Evolutionary conservation across 257 asterid species (phyloP).

Genomic region (Solanum neorickii): DNA sequence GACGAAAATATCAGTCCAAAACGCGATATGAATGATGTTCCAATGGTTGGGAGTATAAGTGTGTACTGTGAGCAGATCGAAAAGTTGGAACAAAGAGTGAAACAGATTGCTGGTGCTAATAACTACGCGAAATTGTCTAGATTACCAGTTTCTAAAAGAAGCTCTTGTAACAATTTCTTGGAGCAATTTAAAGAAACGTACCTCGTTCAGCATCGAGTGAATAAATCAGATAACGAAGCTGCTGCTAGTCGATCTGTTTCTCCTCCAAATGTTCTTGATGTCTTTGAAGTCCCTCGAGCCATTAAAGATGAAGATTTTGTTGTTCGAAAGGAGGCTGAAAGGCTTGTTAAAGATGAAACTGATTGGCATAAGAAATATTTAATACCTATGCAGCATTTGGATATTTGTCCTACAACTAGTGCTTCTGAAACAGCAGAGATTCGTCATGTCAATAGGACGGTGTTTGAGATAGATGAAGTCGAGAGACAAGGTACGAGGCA

Average conservation of each 20-base stretch:
- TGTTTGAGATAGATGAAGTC: slow-evolving; percentile 26
- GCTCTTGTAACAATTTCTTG: neutral
- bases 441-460: slow-evolving; percentile 10
- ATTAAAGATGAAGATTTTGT: slow-evolving; percentile 15
- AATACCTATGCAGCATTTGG: slow-evolving; percentile 12
- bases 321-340: slow-evolving; percentile 7
- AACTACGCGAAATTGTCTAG: slow-evolving; percentile 7
- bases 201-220: slow-evolving; percentile 10
- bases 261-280: slow-evolving; percentile 54
- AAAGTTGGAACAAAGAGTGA: slow-evolving; percentile 43
- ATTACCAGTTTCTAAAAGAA: slow-evolving; percentile 19
- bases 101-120: slow-evolving; percentile 45
- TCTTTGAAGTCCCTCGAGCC: slow-evolving; percentile 77
- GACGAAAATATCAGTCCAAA: slow-evolving; percentile 23
- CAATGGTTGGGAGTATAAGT: slow-evolving; percentile 6
- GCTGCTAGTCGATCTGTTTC: slow-evolving; percentile 9
- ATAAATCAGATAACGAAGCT: neutral
- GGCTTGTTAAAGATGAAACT: slow-evolving; percentile 25
- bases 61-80: slow-evolving; percentile 55
- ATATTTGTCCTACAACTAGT: slow-evolving; percentile 16
- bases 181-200: neutral
- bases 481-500: slow-evolving; percentile 5
- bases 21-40: slow-evolving; percentile 1
- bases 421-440: slow-evolving; percentile 8
- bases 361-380: slow-evolving; percentile 54